Conservation (phyloP, 1,284 basidiomycete species). For the Entoloma clypeatum region DNA sequence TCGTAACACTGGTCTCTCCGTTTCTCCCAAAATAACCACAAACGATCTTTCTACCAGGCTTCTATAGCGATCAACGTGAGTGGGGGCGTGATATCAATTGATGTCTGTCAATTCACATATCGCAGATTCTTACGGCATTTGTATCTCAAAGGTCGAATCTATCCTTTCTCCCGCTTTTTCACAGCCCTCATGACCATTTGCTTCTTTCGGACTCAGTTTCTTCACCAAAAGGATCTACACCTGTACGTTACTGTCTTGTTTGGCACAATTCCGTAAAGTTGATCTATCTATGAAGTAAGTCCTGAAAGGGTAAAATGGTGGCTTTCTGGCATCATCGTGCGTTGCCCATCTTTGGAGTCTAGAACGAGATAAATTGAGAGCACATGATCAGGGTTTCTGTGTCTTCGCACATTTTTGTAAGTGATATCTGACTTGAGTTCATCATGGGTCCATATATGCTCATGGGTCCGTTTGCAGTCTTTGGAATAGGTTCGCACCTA, state of each 20-base stretch:
- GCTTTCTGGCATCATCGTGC: slow-evolving; percentile 33
- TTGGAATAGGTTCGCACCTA: slow-evolving; percentile 37
- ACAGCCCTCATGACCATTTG: background rate
- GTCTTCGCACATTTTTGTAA: slow-evolving; percentile 39
- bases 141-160: slow-evolving; percentile 33
- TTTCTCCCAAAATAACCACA: background rate
- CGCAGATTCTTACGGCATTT: slow-evolving; percentile 34
- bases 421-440: slow-evolving; percentile 10
- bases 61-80: slow-evolving; percentile 35
- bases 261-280: background rate
- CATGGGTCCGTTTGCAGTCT: slow-evolving; percentile 29
- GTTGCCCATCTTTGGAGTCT: slow-evolving; percentile 5
- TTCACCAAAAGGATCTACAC: slow-evolving; percentile 37
- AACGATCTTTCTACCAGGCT: slow-evolving; percentile 18
- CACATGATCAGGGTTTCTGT: slow-evolving; percentile 23
- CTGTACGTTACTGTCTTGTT: slow-evolving; percentile 23
- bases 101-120: slow-evolving; percentile 1
- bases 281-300: slow-evolving; percentile 27
- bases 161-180: slow-evolving; percentile 1
- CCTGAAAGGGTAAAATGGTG: slow-evolving; percentile 29
- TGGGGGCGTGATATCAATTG: background rate
- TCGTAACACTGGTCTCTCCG: slow-evolving; percentile 21
- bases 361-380: background rate
- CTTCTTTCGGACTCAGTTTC: slow-evolving; percentile 26
- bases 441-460: slow-evolving; percentile 1